Evolutionary conservation across 148 eudicot genomes (phyloP), one percentile per base, ranked within the genome.

Genomic region (Hydrangea macrophylla): DNA sequence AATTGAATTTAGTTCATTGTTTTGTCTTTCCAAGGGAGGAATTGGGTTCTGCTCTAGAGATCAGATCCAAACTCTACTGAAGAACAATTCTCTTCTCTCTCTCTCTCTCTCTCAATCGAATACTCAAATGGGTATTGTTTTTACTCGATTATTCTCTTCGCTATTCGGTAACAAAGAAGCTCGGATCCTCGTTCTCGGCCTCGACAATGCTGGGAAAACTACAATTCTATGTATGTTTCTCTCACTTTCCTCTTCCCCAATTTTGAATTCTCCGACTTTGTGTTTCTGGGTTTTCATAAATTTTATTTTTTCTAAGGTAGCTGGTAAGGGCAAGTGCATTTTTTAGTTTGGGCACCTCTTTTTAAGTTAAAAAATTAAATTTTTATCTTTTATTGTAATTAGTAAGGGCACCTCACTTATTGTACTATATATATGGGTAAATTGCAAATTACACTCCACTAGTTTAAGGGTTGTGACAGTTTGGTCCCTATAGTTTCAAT

Each of bases 201-300:
- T 91, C 63, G 99, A 95, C 78, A 95, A 95, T 91, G 99, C 99
- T 30, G 97, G 99, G 22, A 95, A 95, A 87, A 95, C 99, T 69
- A 95, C 99, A 13, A 95, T 95, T 73, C 90, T 95, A 18, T 95
- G 99, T 91, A 90, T 28, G 88, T 18, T 60, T 48, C n/a, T 22
- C 13, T 11, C 58, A 20, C 17, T 64, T 50, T 40, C 20, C 32
- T 40, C 62, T 11, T 1, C 51, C 58, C 60, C 61, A 39, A 45
- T 35, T 61, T 67, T 22, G 2, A 37, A 28, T 60, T 39, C 55
- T 67, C 0, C 8, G 8, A n/a, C 17, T 55, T 66, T 51, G 45
- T 4, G 75, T 71, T 69, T 69, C 63, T 75, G 84, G 73, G 80
- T 73, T 32, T 45, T 18, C 37, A 53, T 45, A 26, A 64, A 39